Evolutionary conservation across 176 grass and related monocot genomes (phyloP), one percentile per base, ranked within the genome.

Genomic region (Oryza australiensis): DNA sequence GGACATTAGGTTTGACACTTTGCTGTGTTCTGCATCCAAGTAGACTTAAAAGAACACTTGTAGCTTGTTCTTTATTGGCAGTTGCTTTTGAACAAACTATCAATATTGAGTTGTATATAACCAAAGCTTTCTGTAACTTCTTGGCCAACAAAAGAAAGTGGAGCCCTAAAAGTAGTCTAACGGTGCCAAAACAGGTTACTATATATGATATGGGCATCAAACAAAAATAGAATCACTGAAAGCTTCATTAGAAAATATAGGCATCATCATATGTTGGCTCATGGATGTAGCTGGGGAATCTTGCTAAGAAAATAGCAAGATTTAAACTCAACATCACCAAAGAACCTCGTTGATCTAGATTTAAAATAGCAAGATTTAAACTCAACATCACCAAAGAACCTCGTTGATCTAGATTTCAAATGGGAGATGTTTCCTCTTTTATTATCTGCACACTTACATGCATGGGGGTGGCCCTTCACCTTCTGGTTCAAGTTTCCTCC

Each of bases 401-500:
- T 40, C 27, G 18, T 18, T 66, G 9, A 73, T 86, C 41, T 45
- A 37, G 18, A 62, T 57, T 67, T 64, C 28, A 29, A 45, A 82
- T 34, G n/a, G 34, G 0, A 26, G 62, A 46, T 26, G 15, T 28
- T 23, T 81, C 49, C 55, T 48, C 37, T 28, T 1, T 46, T 68
- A 35, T 59, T 74, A 43, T 42, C 26, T 26, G 41, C 72, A 42
- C 26, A 90, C 93, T 92, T 82, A 95, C 96, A 99, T 99, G 96
- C 93, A 98, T 9, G 96, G 96, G 64, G 90, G 93, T 71, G 96
- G 96, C 9, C 96, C 96, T 81, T 98, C 96, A 41, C 96, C 96
- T 91, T 98, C 96, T 10, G 96, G 96, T 82, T 98, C 96, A 81
- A 98, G 83, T 75, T 98, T 98, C 84, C 96, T 91, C 96, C 96